Evolutionary conservation across 139 green algal species (phyloP).

Genomic region (Chlamydomonas sphaeroides): DNA sequence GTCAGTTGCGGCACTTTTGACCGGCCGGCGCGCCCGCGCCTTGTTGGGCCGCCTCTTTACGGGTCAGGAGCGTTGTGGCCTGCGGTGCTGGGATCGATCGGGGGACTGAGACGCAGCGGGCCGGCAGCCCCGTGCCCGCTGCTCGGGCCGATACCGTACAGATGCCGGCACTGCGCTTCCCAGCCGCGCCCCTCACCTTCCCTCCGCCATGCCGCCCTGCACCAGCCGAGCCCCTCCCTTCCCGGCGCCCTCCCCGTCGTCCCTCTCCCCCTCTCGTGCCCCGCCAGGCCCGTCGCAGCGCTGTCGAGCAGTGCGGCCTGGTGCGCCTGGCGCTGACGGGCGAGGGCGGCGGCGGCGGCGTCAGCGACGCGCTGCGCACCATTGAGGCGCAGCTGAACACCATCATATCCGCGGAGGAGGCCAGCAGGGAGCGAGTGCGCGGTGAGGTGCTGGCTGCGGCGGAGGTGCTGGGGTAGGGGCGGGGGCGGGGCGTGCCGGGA

Average conservation of each 20-base stretch:
- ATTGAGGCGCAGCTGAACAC: constrained; percentile 45
- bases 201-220: too few species aligned
- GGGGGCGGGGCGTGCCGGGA: too few species aligned
- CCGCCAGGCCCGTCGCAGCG: constrained; percentile 7
- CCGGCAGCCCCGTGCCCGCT: too few species aligned
- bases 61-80: too few species aligned
- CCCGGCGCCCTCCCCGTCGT: background rate
- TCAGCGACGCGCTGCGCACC: constrained; percentile 29
- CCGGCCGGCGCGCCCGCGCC: too few species aligned
- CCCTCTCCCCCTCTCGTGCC: background rate
- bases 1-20: too few species aligned
- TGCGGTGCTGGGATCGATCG: too few species aligned
- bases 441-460: background rate
- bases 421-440: background rate
- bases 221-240: background rate
- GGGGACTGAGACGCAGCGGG: too few species aligned
- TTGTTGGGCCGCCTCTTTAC: too few species aligned
- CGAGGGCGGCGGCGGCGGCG: constrained; percentile 19
- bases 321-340: constrained; percentile 33
- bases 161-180: background rate
- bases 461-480: too few species aligned
- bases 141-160: too few species aligned
- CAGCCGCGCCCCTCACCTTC: too few species aligned
- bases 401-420: constrained; percentile 32
- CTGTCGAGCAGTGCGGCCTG: constrained; percentile 42